These are phyloP conservation scores for Xylaria sp. DNA, from an alignment of 2,329 filamentous ascomycete species.

Conservation along the genomic window DNA sequence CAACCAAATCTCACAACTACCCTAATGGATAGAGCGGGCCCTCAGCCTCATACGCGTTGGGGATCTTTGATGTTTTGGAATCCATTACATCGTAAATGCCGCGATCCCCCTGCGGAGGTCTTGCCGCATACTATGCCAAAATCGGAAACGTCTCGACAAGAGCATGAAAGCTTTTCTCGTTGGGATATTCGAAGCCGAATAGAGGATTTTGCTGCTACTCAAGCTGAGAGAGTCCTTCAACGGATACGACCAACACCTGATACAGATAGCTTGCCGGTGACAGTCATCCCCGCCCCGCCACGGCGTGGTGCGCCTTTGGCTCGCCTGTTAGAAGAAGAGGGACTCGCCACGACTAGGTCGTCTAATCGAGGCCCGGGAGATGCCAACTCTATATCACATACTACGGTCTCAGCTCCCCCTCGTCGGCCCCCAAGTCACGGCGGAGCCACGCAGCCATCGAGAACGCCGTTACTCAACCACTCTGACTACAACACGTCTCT, in stretches of 20 bases:
- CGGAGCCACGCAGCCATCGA: constrained; percentile 32
- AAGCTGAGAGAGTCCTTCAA: constrained; percentile 70
- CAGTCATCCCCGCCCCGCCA: constrained; percentile 70
- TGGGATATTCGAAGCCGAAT: constrained; percentile 69
- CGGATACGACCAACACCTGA: constrained; percentile 64
- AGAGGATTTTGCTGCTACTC: constrained; percentile 70
- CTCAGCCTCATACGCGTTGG: constrained; percentile 38
- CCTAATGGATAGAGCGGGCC: constrained; percentile 21
- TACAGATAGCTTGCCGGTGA: constrained; percentile 67
- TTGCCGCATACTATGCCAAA: constrained; percentile 48
- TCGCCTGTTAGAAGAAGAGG: constrained; percentile 68
- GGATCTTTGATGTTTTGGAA: constrained; percentile 39
- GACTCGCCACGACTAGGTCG: constrained; percentile 34
- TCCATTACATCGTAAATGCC: constrained; percentile 41
- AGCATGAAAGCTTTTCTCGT: constrained; percentile 49
- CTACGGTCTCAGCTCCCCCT: constrained; percentile 32
- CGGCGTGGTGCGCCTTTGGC: constrained; percentile 67
- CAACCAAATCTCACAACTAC: constrained; percentile 27
- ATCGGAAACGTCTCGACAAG: constrained; percentile 39
- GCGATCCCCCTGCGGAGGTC: constrained; percentile 49
- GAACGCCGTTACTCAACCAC: constrained; percentile 34
- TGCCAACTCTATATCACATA: constrained; percentile 26
- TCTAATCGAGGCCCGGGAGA: constrained; percentile 27
- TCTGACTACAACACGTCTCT: constrained; percentile 35
- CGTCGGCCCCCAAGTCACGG: constrained; percentile 34